Evolutionary conservation across 2,329 filamentous ascomycete genomes (phyloP).

Genomic region (Claviceps citrina): DNA sequence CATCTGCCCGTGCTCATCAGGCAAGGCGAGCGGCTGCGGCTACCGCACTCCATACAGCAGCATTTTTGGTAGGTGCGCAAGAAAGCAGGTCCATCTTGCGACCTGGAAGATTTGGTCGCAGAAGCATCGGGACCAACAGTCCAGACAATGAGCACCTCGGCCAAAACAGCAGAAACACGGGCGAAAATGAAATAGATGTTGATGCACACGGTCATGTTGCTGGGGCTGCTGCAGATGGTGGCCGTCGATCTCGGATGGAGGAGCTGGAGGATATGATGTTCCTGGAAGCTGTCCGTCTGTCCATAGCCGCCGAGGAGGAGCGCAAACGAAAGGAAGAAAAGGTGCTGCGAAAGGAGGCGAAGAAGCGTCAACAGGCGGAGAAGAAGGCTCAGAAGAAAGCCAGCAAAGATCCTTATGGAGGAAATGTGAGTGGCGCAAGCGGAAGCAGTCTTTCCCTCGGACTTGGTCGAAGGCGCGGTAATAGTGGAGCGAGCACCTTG

Average conservation of each 20-base stretch:
- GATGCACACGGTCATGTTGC: slow-evolving; percentile 10
- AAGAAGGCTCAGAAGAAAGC: slow-evolving; percentile 61
- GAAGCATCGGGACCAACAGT: slow-evolving; percentile 25
- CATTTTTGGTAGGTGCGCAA: slow-evolving; percentile 66
- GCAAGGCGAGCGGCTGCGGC: slow-evolving; percentile 79
- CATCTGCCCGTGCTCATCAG: slow-evolving; percentile 69
- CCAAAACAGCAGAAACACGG: slow-evolving; percentile 1
- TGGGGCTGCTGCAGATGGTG: slow-evolving; percentile 11
- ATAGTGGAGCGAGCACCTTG: slow-evolving; percentile 44
- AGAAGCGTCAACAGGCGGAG: slow-evolving; percentile 71
- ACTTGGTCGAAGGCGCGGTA: slow-evolving; percentile 41
- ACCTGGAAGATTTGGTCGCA: slow-evolving; percentile 39
- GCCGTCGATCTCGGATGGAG: slow-evolving; percentile 46
- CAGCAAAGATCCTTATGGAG: slow-evolving; percentile 20
- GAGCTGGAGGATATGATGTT: slow-evolving; percentile 98
- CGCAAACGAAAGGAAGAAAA: slow-evolving; percentile 60
- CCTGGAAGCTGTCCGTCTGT: slow-evolving; percentile 85
- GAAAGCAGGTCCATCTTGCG: slow-evolving; percentile 33
- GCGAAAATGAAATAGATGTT: slow-evolving; percentile 12
- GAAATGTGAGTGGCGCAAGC: slow-evolving; percentile 30
- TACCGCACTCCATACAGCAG: slow-evolving; percentile 85
- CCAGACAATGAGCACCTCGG: slow-evolving; percentile 12
- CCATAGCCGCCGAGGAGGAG: slow-evolving; percentile 84
- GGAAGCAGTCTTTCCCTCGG: slow-evolving; percentile 50
- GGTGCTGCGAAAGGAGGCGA: slow-evolving; percentile 52